phyloP scores from a whole-genome alignment of 1,139 yeast genomes.

The Ogataea hybrid region DNA sequence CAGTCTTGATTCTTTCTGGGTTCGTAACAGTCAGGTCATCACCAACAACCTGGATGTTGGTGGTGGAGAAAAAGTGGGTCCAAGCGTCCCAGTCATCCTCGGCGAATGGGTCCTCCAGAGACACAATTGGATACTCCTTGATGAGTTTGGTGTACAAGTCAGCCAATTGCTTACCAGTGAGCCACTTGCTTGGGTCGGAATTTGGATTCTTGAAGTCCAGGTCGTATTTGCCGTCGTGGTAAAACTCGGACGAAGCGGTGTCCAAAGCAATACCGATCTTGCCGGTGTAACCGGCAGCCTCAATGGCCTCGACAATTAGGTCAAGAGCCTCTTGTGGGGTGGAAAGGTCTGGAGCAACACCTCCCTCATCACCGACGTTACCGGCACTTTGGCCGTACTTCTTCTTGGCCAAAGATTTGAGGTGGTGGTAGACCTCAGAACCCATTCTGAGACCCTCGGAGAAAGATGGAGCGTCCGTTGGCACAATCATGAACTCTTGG shows the following conservation, averaged over 20 bases:
- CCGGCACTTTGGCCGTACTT: conserved; percentile 96
- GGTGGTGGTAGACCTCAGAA: conserved; percentile 93
- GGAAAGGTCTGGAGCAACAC: conserved; percentile 95
- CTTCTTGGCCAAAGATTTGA: conserved; percentile 87
- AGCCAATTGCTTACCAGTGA: conserved; percentile 83
- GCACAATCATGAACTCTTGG: conserved; percentile 99
- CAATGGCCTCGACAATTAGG: conserved; percentile 83
- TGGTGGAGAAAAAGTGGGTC: conserved; percentile 74
- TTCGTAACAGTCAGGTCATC: conserved; percentile 98
- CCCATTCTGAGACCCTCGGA: conserved; percentile 94
- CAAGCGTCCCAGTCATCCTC: conserved; percentile 99
- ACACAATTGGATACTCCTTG: conserved; percentile 91
- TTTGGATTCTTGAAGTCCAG: conserved; percentile 95
- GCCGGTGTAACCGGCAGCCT: conserved; percentile 91
- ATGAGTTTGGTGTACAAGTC: conserved; percentile 74
- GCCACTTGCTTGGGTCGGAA: conserved; percentile 85
- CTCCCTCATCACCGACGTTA: conserved; percentile 99
- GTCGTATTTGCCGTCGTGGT: conserved; percentile 93
- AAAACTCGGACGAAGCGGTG: conserved; percentile 96
- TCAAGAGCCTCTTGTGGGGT: conserved; percentile 95
- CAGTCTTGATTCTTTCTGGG: conserved; percentile 89
- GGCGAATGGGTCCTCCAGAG: conserved; percentile 97
- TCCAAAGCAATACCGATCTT: conserved; percentile 88
- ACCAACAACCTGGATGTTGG: conserved; percentile 85
- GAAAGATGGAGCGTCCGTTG: conserved; percentile 83